A percentile compares a stretch with the other conserved stretches of the same genome.
phyloP scores from a whole-genome alignment of 371 early-diverging fungal genomes.

The Saksenaea oblongispora region DNA sequence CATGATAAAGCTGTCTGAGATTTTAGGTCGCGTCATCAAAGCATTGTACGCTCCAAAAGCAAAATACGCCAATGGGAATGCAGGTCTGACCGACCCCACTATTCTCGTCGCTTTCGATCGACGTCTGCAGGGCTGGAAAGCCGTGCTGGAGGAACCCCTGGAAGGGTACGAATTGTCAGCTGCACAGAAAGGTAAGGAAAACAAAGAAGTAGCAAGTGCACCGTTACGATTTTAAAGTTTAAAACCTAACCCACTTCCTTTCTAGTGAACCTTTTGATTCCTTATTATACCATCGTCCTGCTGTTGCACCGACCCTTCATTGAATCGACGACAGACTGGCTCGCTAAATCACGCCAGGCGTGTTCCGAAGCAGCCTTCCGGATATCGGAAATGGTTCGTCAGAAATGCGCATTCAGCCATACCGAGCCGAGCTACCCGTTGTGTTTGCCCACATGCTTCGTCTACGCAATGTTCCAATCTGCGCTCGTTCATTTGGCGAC shows the following conservation, averaged over 20 bases:
- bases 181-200: slow-evolving; percentile 26
- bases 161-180: slow-evolving; percentile 14
- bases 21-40: slow-evolving; percentile 31
- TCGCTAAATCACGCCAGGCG: slow-evolving; percentile 7
- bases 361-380: slow-evolving; percentile 14
- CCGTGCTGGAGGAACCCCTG: slow-evolving; percentile 11
- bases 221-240: neutral
- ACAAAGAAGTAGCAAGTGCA: slow-evolving; percentile 2
- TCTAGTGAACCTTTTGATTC: slow-evolving; percentile 41
- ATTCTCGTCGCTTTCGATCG: slow-evolving; percentile 33
- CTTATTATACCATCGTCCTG: slow-evolving; percentile 45
- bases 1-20: slow-evolving; percentile 33
- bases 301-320: slow-evolving; percentile 55
- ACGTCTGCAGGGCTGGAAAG: slow-evolving; percentile 32
- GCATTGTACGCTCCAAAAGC: slow-evolving; percentile 38
- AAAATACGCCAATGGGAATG: slow-evolving; percentile 27
- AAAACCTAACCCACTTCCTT: neutral
- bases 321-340: slow-evolving; percentile 12
- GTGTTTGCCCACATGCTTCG: slow-evolving; percentile 18
- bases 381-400: slow-evolving; percentile 9
- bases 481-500: slow-evolving; percentile 13
- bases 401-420: neutral
- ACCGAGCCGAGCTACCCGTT: neutral
- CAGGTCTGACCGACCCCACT: slow-evolving; percentile 32
- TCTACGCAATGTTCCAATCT: slow-evolving; percentile 18